phyloP scores from a whole-genome alignment of 139 green algal species.

The Chlorella sorokiniana region DNA sequence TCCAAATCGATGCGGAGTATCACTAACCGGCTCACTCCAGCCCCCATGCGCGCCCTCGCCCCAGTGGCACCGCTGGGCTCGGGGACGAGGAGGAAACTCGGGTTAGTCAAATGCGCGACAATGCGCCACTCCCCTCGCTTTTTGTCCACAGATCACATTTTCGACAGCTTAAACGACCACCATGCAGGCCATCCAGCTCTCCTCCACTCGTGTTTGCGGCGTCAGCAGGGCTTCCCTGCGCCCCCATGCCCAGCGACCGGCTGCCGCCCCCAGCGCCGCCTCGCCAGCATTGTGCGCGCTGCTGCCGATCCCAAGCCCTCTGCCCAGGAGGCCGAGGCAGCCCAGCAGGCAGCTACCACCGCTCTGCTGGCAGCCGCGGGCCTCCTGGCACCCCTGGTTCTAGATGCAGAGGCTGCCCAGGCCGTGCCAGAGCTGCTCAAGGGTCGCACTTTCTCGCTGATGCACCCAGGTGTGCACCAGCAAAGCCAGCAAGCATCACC shows the following conservation, averaged over 20 bases:
- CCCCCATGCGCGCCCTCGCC: too few relatives aligned
- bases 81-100: too few relatives aligned
- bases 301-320: neutral
- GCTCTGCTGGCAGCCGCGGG: slow-evolving; percentile 4
- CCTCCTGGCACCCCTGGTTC: slow-evolving; percentile 11
- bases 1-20: too few relatives aligned
- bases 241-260: too few relatives aligned
- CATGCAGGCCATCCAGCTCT: neutral
- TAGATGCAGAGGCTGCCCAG: slow-evolving; percentile 2
- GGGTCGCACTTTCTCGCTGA: slow-evolving; percentile 52
- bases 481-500: neutral
- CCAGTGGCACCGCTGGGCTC: too few relatives aligned
- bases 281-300: slow-evolving; percentile 1
- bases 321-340: neutral
- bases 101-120: neutral
- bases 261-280: neutral
- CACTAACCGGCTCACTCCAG: too few relatives aligned
- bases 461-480: slow-evolving; percentile 35
- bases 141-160: neutral
- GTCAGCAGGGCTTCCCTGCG: neutral
- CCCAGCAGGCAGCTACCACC: neutral
- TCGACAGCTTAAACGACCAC: neutral
- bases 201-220: neutral
- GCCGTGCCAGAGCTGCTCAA: slow-evolving; percentile 33
- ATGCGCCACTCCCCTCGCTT: neutral